These are phyloP conservation scores for Rhodotorula babjevae DNA, from an alignment of 768 basidiomycete genomes.

Conservation along the genomic window DNA sequence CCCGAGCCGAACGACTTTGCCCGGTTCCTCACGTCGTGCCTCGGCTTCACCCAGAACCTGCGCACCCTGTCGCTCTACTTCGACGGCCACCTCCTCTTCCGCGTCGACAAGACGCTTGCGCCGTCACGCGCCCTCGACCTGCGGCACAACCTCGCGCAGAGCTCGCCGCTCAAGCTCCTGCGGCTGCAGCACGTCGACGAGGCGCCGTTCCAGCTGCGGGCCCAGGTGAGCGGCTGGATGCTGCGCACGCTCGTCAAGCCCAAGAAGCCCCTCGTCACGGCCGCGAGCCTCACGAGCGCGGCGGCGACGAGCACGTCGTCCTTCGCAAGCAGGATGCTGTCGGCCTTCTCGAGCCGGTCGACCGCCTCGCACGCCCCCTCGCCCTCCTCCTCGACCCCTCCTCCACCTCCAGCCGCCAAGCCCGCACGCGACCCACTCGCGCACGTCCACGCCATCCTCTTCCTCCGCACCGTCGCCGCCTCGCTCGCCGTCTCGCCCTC, in stretches of 20 bases:
- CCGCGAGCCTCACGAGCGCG: slow-evolving; percentile 47
- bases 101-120: slow-evolving; percentile 58
- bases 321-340: slow-evolving; percentile 46
- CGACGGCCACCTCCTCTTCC: slow-evolving; percentile 66
- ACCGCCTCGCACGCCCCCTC: background rate
- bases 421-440: slow-evolving; percentile 41
- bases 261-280: slow-evolving; percentile 50
- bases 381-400: slow-evolving; percentile 14
- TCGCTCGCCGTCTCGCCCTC: slow-evolving; percentile 47
- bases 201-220: slow-evolving; percentile 68
- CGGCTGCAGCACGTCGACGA: slow-evolving; percentile 29
- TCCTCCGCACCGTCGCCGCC: slow-evolving; percentile 46
- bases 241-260: slow-evolving; percentile 57
- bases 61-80: slow-evolving; percentile 73
- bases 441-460: slow-evolving; percentile 47
- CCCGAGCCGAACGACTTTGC: slow-evolving; percentile 77
- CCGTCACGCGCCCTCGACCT: slow-evolving; percentile 62
- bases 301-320: slow-evolving; percentile 35
- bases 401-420: background rate
- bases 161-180: slow-evolving; percentile 19
- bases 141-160: slow-evolving; percentile 7
- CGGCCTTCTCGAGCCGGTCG: slow-evolving; percentile 46
- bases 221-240: slow-evolving; percentile 74
- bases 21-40: slow-evolving; percentile 69
- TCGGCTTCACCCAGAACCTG: slow-evolving; percentile 86